Conservation (phyloP, 352 stramenopile genomes). For the Phytophthora brassicae region DNA sequence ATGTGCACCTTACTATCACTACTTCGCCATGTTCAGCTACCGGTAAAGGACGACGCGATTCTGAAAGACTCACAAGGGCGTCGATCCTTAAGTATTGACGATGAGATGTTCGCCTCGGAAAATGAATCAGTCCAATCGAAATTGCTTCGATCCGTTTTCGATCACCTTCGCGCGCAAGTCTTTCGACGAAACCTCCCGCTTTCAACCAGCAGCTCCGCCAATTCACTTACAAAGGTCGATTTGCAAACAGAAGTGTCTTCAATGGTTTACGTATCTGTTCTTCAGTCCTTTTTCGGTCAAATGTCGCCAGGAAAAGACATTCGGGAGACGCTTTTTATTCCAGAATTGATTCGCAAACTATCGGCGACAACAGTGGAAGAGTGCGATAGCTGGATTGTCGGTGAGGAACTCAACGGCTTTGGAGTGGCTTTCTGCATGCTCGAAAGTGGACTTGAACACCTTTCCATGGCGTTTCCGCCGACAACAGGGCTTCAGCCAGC, state of each 20-base stretch:
- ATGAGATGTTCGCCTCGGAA: conserved; percentile 15
- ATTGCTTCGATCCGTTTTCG: conserved; percentile 40
- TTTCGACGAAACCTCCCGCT: conserved; percentile 17
- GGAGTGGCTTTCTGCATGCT: conserved; percentile 53
- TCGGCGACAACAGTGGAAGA: conserved; percentile 27
- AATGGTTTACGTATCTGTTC: conserved; percentile 36
- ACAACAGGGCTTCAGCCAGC: conserved; percentile 20
- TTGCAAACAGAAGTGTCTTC: conserved; percentile 39
- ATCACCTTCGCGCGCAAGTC: conserved; percentile 38
- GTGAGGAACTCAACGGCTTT: conserved; percentile 51
- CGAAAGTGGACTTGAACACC: conserved; percentile 29
- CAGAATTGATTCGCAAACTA: conserved; percentile 46
- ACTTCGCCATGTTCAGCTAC: conserved; percentile 35
- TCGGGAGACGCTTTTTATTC: conserved; percentile 23
- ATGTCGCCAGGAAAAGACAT: conserved; percentile 1
- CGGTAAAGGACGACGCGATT: background rate
- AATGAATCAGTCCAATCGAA: conserved; percentile 25
- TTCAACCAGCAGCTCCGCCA: conserved; percentile 10
- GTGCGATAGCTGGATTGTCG: conserved; percentile 16
- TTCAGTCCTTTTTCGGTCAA: conserved; percentile 40
- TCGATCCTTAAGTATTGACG: background rate
- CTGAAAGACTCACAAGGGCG: conserved; percentile 1
- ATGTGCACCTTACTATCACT: conserved; percentile 34
- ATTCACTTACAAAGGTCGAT: conserved; percentile 34
- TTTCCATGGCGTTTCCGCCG: conserved; percentile 30